Evolutionary conservation across 1,284 basidiomycete genomes (phyloP), one percentile per base, ranked within the genome.

Genomic region (Phellopilus nigrolimitatus): DNA sequence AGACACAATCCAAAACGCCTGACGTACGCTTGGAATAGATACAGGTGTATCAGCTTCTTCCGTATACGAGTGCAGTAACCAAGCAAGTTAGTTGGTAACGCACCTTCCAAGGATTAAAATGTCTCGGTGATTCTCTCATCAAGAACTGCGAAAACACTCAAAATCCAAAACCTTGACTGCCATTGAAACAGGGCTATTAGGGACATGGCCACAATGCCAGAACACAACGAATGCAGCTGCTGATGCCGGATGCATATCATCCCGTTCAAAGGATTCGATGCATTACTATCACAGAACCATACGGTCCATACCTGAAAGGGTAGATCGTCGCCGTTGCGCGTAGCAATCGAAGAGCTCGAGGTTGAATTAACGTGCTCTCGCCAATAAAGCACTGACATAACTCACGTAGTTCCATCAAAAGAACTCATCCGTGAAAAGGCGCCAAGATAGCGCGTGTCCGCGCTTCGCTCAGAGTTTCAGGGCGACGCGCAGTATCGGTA

Each of bases 331-430:
- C 17, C 22, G 47, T 49, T 49, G 47, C 47, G 28, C 22, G 31
- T 40, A 41, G 37, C 25, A 30, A 49, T 49, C 47, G 47, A 49
- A 49, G 47, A 19, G 15, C 47, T 38, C 47, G 39, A 38, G 22
- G 37, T 17, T 15, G 24, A 24, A 17, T 19, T 2, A 31, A 31
- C 42, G 17, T 12, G 22, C 34, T 44, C 42, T 31, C 42, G 34
- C 42, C 27, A 31, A 17, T 37, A 17, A 15, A 27, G 42, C 15
- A 31, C 34, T n/a, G 6, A 19, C 1, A 13, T 31, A 19, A n/a
- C 42, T 44, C 42, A 31, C 27, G 30, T 44, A 31, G 42, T 12
- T 31, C 28, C 12, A 33, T 27, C 42, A 44, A 31, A 33, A 24
- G 21, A 44, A 44, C 30, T 27, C 42, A 15, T 31, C 24, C 30